Percentiles rank a stretch among this genome's conserved stretches.
Evolutionary conservation across 441 rosid species (phyloP).

Genomic region (Metrosideros polymorpha): DNA sequence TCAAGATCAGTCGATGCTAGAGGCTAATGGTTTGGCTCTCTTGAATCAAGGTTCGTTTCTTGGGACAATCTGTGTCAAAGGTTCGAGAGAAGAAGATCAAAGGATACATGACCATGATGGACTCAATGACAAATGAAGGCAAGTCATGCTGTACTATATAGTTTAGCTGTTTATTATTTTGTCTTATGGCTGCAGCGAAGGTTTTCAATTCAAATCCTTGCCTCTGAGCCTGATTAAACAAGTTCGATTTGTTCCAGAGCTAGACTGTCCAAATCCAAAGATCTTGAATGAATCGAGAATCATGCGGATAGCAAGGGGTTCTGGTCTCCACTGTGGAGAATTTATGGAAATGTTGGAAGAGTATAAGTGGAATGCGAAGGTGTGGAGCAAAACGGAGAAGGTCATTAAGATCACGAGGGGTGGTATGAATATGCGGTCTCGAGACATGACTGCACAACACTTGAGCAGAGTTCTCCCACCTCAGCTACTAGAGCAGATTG

Average conservation of each 20-base stretch:
- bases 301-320: constrained; percentile 60
- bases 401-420: no score
- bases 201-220: neutral
- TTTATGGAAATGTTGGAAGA: constrained; percentile 63
- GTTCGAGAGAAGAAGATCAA: constrained; percentile 86
- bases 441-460: constrained; percentile 80
- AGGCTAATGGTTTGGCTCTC: neutral
- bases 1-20: no score
- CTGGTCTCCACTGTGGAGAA: constrained; percentile 58
- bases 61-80: constrained; percentile 85
- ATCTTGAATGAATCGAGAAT: constrained; percentile 71
- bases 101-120: constrained; percentile 94
- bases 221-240: neutral
- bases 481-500: constrained; percentile 80
- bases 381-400: constrained; percentile 31
- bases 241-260: constrained; percentile 28
- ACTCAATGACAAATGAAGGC: constrained; percentile 90
- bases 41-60: constrained; percentile 47
- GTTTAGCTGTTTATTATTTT: neutral
- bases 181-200: neutral
- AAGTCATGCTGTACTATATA: neutral
- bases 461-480: constrained; percentile 84
- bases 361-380: constrained; percentile 41
- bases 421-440: constrained; percentile 69
- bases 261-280: constrained; percentile 76